These are phyloP conservation scores for Blastobotrys illinoisensis DNA, from an alignment of 1,139 yeast species.

Conservation along the genomic window DNA sequence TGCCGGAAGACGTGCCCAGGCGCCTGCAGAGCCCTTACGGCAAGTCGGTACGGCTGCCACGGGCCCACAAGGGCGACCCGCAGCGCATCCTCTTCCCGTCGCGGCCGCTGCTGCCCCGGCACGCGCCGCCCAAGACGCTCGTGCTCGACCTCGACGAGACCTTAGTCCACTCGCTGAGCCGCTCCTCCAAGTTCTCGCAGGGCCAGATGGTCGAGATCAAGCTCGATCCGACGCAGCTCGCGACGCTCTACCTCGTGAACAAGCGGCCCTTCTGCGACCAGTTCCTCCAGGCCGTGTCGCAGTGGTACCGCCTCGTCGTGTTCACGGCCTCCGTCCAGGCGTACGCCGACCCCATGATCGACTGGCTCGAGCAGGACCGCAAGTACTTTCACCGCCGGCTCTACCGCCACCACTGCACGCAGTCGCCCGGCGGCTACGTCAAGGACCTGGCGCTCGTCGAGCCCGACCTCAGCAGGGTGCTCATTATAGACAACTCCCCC, in stretches of 20 bases:
- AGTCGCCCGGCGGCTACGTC: constrained; percentile 65
- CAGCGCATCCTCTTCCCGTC: constrained; percentile 6
- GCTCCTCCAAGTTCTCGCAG: constrained; percentile 52
- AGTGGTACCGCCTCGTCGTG: constrained; percentile 85
- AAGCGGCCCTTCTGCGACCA: constrained; percentile 89
- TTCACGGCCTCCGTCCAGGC: constrained; percentile 93
- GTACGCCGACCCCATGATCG: constrained; percentile 95
- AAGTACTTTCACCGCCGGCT: constrained; percentile 53
- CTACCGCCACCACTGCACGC: constrained; percentile 77
- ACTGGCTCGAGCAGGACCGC: constrained; percentile 64
- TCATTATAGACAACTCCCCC: constrained; percentile 90
- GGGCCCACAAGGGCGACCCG: neutral
- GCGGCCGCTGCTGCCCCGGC: constrained; percentile 23
- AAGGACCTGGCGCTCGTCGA: constrained; percentile 65
- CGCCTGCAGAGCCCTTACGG: constrained; percentile 16
- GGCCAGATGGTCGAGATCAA: constrained; percentile 84
- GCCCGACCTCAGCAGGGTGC: constrained; percentile 59
- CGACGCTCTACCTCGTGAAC: constrained; percentile 83
- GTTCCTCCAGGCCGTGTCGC: constrained; percentile 68
- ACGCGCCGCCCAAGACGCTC: constrained; percentile 56
- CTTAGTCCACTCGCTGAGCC: constrained; percentile 78
- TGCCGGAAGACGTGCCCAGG: constrained; percentile 3
- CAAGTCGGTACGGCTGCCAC: constrained; percentile 4
- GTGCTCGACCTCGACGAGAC: constrained; percentile 92
- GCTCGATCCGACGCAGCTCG: constrained; percentile 49